Percentiles rank a stretch among this genome's conserved stretches.
These are phyloP conservation scores for Pezicula carpinea DNA, from an alignment of 2,329 filamentous ascomycete species.

Conservation along the genomic window DNA sequence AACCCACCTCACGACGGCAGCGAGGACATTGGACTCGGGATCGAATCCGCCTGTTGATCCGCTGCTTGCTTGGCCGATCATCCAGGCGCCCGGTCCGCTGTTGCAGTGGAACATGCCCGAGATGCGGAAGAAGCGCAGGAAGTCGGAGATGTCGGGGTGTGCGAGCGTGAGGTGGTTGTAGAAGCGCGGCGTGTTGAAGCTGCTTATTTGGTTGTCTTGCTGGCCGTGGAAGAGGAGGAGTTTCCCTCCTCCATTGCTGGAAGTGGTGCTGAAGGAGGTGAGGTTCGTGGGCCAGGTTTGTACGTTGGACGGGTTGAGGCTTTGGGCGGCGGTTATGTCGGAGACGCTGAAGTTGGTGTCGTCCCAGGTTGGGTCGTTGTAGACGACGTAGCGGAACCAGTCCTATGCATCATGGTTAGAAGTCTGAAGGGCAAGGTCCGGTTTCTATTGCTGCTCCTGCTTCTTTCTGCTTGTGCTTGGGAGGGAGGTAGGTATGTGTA, in stretches of 20 bases:
- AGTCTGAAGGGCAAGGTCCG: not conserved
- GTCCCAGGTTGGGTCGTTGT: slow-evolving; percentile 35
- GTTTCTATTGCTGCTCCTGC: too few species aligned
- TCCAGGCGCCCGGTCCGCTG: slow-evolving; percentile 41
- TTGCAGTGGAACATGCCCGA: slow-evolving; percentile 47
- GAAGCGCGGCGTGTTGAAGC: slow-evolving; percentile 16
- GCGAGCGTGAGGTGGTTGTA: slow-evolving; percentile 14
- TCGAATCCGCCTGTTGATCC: slow-evolving; percentile 82
- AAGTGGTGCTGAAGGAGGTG: slow-evolving; percentile 3
- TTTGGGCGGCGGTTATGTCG: slow-evolving; percentile 29
- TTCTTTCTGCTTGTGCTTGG: not conserved
- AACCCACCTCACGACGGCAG: slow-evolving; percentile 42
- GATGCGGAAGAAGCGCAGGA: slow-evolving; percentile 47
- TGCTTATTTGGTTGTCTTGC: slow-evolving; percentile 30
- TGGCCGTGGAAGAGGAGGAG: slow-evolving; percentile 37
- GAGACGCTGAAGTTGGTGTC: slow-evolving; percentile 32
- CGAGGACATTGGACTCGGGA: slow-evolving; percentile 42
- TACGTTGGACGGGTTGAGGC: slow-evolving; percentile 22
- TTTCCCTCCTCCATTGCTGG: slow-evolving; percentile 32
- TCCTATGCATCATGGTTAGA: slow-evolving; percentile 34
- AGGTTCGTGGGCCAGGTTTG: slow-evolving; percentile 19
- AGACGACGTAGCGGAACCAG: slow-evolving; percentile 45
- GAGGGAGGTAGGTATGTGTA: too few species aligned
- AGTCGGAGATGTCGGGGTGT: slow-evolving; percentile 33
- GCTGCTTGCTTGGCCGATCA: slow-evolving; percentile 56